Conservation (phyloP, 768 basidiomycete genomes). For the Termitomyces sp. region DNA sequence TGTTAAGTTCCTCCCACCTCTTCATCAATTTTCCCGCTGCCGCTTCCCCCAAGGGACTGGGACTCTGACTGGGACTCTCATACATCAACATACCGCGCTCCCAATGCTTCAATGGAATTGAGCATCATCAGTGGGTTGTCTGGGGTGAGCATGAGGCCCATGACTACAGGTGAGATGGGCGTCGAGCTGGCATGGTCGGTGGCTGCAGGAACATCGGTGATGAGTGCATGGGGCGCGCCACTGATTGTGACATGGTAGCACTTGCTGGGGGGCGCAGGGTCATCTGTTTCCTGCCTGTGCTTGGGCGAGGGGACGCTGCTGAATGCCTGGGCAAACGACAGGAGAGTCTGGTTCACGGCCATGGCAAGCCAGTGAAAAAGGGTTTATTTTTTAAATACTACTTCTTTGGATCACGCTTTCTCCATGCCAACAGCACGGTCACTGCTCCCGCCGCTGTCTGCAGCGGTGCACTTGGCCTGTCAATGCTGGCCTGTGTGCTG, state of each 20-base stretch:
- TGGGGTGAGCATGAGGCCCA: slow-evolving; percentile 52
- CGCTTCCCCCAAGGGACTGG: no score
- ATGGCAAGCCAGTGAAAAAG: background rate
- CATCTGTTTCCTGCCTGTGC: background rate
- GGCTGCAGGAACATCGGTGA: slow-evolving; percentile 40
- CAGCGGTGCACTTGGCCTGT: background rate
- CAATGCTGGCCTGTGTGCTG: slow-evolving; percentile 49
- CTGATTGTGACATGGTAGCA: slow-evolving; percentile 64
- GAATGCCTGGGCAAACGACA: slow-evolving; percentile 78
- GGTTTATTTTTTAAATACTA: background rate
- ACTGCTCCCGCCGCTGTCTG: slow-evolving; percentile 23
- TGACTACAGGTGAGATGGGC: slow-evolving; percentile 63
- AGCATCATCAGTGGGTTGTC: slow-evolving; percentile 56
- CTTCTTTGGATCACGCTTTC: slow-evolving; percentile 24
- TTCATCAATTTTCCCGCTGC: no score
- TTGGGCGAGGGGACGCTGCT: slow-evolving; percentile 22
- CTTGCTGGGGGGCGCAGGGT: slow-evolving; percentile 46
- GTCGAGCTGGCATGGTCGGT: slow-evolving; percentile 43
- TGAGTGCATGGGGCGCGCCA: slow-evolving; percentile 36
- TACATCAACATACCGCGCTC: no score
- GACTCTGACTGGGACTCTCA: no score
- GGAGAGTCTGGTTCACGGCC: slow-evolving; percentile 53
- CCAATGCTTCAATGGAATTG: no score
- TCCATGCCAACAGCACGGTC: slow-evolving; percentile 57
- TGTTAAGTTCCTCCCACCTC: no score